Conservation (phyloP, 1,284 basidiomycete species). For the Tremellales sp. region DNA sequence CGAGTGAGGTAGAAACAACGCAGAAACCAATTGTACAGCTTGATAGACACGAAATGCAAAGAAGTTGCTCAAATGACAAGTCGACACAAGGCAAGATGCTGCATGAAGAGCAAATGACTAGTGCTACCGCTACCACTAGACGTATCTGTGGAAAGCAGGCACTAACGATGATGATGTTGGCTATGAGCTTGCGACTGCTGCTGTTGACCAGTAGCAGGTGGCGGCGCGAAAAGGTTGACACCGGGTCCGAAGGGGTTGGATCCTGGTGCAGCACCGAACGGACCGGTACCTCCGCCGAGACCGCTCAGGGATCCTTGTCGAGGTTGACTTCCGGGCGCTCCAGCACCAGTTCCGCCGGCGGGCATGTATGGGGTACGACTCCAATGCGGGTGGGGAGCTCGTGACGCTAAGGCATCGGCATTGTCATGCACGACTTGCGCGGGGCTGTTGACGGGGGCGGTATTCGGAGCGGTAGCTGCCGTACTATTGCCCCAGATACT, state of each 20-base stretch:
- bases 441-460: too few species aligned
- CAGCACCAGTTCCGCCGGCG: too few species aligned
- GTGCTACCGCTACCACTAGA: too few species aligned
- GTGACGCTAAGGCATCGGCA: too few species aligned
- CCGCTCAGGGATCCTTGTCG: not conserved
- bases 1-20: too few species aligned
- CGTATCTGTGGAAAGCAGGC: too few species aligned
- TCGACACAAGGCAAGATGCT: not conserved
- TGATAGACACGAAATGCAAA: too few species aligned
- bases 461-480: too few species aligned
- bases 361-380: too few species aligned
- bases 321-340: not conserved
- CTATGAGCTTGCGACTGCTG: not conserved
- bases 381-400: not conserved
- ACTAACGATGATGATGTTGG: not conserved
- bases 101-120: not conserved
- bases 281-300: not conserved
- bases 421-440: too few species aligned
- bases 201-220: not conserved
- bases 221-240: not conserved
- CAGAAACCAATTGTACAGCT: too few species aligned
- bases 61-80: not conserved
- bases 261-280: not conserved
- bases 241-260: not conserved
- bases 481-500: conserved; percentile 16